Evolutionary conservation across 768 basidiomycete species (phyloP).

Genomic region (Tremella yokohamensis): DNA sequence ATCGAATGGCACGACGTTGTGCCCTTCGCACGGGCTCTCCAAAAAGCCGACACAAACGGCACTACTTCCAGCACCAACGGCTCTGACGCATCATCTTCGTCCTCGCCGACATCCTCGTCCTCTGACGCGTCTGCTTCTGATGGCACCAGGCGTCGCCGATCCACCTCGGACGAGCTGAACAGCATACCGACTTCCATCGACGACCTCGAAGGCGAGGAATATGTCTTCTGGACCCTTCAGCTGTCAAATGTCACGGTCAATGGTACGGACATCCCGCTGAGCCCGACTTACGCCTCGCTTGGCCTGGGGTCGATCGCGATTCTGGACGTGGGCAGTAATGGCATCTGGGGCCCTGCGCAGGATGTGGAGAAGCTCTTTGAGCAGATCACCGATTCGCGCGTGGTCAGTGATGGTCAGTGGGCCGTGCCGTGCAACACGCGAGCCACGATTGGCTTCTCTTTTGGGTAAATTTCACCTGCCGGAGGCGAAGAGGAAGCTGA

Average conservation of each 20-base stretch:
- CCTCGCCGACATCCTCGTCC: constrained; percentile 1
- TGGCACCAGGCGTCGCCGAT: not conserved
- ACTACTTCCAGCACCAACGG: constrained; percentile 9
- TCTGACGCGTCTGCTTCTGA: not conserved
- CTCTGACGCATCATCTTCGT: constrained; percentile 4
- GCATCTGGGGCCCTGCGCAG: constrained; percentile 44
- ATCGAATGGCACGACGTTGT: constrained; percentile 46
- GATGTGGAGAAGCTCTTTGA: constrained; percentile 43
- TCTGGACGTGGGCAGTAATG: constrained; percentile 45
- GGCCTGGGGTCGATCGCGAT: constrained; percentile 32
- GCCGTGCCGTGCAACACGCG: constrained; percentile 44
- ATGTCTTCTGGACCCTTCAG: constrained; percentile 38
- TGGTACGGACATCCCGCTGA: constrained; percentile 32
- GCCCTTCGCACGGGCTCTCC: constrained; percentile 29
- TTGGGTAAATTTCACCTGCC: constrained; percentile 29
- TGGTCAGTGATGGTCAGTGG: constrained; percentile 41
- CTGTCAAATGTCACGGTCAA: constrained; percentile 41
- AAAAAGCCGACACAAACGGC: constrained; percentile 3
- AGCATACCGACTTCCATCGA: constrained; percentile 10
- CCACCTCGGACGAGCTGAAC: not conserved
- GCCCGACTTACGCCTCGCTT: constrained; percentile 35
- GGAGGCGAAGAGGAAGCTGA: not conserved
- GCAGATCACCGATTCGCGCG: constrained; percentile 37
- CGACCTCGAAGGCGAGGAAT: constrained; percentile 26
- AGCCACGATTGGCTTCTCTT: constrained; percentile 44